Conservation (phyloP, 495 filamentous ascomycete species). For the Tuber melanosporum region DNA sequence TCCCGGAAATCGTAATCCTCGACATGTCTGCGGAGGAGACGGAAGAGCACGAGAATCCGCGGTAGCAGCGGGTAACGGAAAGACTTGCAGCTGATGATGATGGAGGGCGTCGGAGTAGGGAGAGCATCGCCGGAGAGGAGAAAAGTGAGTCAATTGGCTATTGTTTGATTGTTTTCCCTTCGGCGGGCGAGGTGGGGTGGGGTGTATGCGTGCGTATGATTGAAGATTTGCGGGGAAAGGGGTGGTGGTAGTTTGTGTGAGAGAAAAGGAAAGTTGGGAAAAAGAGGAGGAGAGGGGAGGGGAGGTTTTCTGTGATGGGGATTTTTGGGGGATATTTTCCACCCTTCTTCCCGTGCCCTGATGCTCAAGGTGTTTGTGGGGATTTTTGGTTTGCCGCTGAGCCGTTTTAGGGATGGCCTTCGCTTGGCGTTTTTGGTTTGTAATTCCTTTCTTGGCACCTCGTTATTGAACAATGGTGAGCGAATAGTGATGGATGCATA, state of each 20-base stretch:
- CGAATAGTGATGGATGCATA: background rate
- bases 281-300: background rate
- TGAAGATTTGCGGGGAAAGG: background rate
- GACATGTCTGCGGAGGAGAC: background rate
- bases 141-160: background rate
- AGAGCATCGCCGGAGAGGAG: constrained; percentile 14
- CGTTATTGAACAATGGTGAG: background rate
- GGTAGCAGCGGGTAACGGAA: background rate
- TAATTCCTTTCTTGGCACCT: background rate
- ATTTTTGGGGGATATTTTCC: background rate
- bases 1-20: constrained; percentile 21
- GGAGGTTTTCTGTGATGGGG: background rate
- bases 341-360: background rate
- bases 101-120: constrained; percentile 14
- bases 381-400: background rate
- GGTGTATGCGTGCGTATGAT: background rate
- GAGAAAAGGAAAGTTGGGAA: background rate
- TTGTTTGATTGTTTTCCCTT: background rate
- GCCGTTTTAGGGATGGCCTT: background rate
- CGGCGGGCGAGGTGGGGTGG: background rate
- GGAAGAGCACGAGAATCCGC: constrained; percentile 15
- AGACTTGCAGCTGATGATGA: background rate
- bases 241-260: background rate
- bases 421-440: background rate
- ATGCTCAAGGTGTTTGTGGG: background rate